Evolutionary conservation across 108 stramenopile species (phyloP), one percentile per base, ranked within the genome.

Genomic region (Nannochloropsis oceanica): DNA sequence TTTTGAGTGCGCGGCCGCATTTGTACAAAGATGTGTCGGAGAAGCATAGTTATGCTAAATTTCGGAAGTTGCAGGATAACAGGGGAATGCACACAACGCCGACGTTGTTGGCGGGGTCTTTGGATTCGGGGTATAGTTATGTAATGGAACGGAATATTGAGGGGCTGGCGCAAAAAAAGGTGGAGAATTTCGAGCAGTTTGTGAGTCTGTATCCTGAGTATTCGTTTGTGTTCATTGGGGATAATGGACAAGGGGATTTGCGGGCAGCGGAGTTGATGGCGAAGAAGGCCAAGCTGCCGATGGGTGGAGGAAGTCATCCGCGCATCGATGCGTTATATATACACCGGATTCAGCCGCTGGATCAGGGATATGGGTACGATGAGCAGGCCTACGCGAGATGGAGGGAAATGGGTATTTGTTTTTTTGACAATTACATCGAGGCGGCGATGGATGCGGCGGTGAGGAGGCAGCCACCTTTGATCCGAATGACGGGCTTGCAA

Each of bases 201-300:
- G 93, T 94, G 0, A 89, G 93, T 27, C 94, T 99, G 20, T 99
- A 98, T 88, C 97, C 99, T 22, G 99, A 99, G 85, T 99, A 94
- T 84, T 92, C 90, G 73, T 95, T 95, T 86, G 94, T 98, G 9
- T 99, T 99, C 89, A 92, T 99, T 80, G 97, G 97, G 25, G 99
- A 99, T 92, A 99, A 99, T 89, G 99, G 99, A 42, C 99, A 99
- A 89, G 86, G 97, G 13, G 99, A 99, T 86, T 97, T 98, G 0
- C 91, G 95, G 82, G 97, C 97, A 14, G 97, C 95, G 24, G 97
- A 99, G 84, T 84, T 98, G 89, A 97, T 97, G 97, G 93, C 92
- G 82, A 94, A 96, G 80, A 89, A 86, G 11, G 20, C 43, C n/a
- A 14, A 80, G 25, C 80, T 26, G 25, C 14, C 81, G 81, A 82